phyloP scores from a whole-genome alignment of 345 rosid genomes.

The Cardamine chenopodiifolia region DNA sequence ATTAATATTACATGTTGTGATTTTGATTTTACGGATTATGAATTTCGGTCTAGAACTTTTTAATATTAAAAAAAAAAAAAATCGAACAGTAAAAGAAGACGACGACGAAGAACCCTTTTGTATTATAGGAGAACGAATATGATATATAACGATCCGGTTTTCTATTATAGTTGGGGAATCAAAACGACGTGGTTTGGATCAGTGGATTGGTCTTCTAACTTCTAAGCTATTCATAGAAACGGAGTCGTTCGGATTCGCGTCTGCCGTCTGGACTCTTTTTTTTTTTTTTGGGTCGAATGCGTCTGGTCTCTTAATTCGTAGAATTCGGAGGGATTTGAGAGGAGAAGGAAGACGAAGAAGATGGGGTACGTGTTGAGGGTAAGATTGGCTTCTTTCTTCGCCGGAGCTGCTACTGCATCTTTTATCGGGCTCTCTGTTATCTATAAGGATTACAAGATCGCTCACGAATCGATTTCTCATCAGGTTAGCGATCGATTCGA shows the following conservation, averaged over 20 bases:
- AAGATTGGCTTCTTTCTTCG: slow-evolving; percentile 90
- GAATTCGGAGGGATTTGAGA: slow-evolving; percentile 25
- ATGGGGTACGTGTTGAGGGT: slow-evolving; percentile 91
- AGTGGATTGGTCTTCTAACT: not conserved
- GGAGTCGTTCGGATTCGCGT: slow-evolving; percentile 6
- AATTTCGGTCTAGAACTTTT: too few species aligned
- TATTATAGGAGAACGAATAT: too few species aligned
- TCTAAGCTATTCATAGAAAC: not conserved
- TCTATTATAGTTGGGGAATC: not conserved
- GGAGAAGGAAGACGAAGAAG: slow-evolving; percentile 21
- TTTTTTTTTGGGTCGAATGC: too few species aligned
- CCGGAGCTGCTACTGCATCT: slow-evolving; percentile 90
- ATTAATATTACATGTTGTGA: too few species aligned
- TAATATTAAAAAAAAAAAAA: too few species aligned
- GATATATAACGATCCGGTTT: not conserved
- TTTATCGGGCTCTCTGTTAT: slow-evolving; percentile 70
- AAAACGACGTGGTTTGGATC: not conserved
- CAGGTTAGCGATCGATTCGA: slow-evolving; percentile 54
- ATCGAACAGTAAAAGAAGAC: too few species aligned
- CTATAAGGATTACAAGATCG: slow-evolving; percentile 80
- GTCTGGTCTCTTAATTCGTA: not conserved
- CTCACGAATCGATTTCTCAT: slow-evolving; percentile 75
- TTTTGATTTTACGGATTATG: too few species aligned
- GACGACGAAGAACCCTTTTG: too few species aligned
- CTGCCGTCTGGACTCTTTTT: not conserved